Evolutionary conservation across 352 stramenopile genomes (phyloP).

Genomic region (Globisporangium echinulatum): DNA sequence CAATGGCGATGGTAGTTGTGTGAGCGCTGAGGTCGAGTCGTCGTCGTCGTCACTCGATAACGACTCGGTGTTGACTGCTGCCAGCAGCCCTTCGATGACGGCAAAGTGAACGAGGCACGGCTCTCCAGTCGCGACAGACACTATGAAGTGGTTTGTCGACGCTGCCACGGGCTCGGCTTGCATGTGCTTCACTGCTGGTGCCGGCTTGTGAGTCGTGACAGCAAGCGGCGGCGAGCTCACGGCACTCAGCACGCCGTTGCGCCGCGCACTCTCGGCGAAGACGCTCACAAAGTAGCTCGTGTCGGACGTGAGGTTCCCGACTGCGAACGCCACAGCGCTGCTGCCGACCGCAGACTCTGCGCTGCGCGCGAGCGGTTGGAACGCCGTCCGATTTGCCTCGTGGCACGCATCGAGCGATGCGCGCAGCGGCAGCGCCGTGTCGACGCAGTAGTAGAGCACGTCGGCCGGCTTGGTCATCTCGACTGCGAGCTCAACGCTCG

Average conservation of each 20-base stretch:
- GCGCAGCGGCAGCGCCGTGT: background rate
- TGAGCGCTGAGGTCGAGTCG: background rate
- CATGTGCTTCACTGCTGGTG: constrained; percentile 22
- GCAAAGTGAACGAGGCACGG: constrained; percentile 45
- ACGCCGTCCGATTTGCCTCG: constrained; percentile 25
- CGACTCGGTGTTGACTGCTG: background rate
- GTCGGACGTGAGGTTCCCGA: constrained; percentile 55
- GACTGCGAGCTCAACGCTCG: constrained; percentile 32
- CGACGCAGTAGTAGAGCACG: constrained; percentile 41
- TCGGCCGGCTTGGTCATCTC: constrained; percentile 59
- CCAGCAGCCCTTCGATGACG: constrained; percentile 10
- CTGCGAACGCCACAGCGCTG: constrained; percentile 27
- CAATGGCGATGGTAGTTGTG: background rate
- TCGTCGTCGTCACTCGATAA: background rate
- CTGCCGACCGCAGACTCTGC: background rate
- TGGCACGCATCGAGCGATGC: constrained; percentile 2
- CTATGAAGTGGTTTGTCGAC: constrained; percentile 26
- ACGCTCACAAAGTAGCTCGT: constrained; percentile 33
- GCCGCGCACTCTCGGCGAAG: constrained; percentile 48
- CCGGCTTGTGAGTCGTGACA: constrained; percentile 39
- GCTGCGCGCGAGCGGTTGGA: constrained; percentile 10
- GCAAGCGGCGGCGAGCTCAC: constrained; percentile 3
- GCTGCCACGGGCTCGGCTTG: constrained; percentile 21
- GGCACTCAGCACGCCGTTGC: constrained; percentile 47
- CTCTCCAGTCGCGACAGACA: constrained; percentile 18